Evolutionary conservation across 148 eudicot genomes (phyloP), one percentile per base, ranked within the genome.

Genomic region (Cornus controversa): DNA sequence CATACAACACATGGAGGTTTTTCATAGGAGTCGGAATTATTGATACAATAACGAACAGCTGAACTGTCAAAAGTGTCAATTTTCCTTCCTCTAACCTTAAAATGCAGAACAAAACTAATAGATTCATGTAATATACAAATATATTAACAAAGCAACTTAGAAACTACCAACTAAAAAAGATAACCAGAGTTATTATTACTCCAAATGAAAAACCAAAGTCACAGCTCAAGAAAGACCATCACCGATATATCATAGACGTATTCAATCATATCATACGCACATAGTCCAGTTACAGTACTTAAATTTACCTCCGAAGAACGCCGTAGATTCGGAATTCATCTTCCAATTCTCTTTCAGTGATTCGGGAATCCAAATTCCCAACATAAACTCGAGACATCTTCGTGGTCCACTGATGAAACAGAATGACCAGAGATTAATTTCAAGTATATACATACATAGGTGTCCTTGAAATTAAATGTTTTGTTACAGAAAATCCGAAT

Each of bases 261-360:
- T 28, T 7, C 64, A 75, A 70, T 71, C 63, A 47, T 22, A 16
- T 50, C 24, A 8, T 9, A 53, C n/a, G 34, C 74, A 20, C 5
- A 28, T 8, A 50, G 13, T 45, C 50, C 50, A 45, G 50, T 45
- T 2, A 23, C 10, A 27, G 53, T 13, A 54, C 37, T 18, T 18
- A 80, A 74, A 36, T 10, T 58, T 67, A 93, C 97, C 93, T 93
- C 28, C 89, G 88, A 58, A 93, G 86, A 79, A 93, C 97, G 24
- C 97, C 97, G 63, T 74, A 93, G 76, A 80, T 67, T 47, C 97
- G 93, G 53, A 93, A 93, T 72, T 91, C 97, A 75, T 92, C 97
- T 76, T 92, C 97, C 10, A 92, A 89, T 0, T 92, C 97, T 47
- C 94, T 80, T 64, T 92, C 97, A 0, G 82, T n/a, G n/a, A 90